phyloP scores from a whole-genome alignment of 2,329 filamentous ascomycete species.

The Fonsecaea multimorphosa region DNA sequence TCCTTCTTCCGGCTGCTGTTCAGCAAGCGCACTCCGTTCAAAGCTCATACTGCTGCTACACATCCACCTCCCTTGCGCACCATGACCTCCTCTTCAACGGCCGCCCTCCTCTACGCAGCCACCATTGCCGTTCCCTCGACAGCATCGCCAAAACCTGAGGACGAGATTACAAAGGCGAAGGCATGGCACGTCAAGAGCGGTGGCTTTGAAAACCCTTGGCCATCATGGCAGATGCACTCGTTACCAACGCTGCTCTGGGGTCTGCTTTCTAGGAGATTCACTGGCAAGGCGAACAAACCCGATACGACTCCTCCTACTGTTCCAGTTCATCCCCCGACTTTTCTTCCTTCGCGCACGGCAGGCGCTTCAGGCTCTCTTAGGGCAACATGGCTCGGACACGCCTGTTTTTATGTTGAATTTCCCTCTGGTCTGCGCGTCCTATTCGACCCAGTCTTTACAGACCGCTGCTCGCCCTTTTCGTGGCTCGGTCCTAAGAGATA shows the following conservation, averaged over 20 bases:
- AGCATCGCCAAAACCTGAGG: slow-evolving; percentile 45
- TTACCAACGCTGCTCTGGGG: slow-evolving; percentile 30
- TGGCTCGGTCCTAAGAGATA: slow-evolving; percentile 75
- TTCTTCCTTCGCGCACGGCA: slow-evolving; percentile 64
- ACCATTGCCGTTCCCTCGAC: slow-evolving; percentile 47
- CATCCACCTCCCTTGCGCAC: slow-evolving; percentile 38
- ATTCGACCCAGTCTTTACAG: slow-evolving; percentile 92
- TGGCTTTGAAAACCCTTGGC: slow-evolving; percentile 53
- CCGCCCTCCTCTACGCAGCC: slow-evolving; percentile 51
- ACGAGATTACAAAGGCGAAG: slow-evolving; percentile 46
- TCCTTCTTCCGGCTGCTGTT: slow-evolving; percentile 34
- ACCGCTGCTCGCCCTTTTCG: slow-evolving; percentile 78
- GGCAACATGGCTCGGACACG: slow-evolving; percentile 94
- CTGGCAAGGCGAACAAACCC: slow-evolving; percentile 60
- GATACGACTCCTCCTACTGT: slow-evolving; percentile 71
- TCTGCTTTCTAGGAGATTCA: slow-evolving; percentile 49
- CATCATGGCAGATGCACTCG: slow-evolving; percentile 42
- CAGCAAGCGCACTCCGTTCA: slow-evolving; percentile 35
- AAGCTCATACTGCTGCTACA: slow-evolving; percentile 30
- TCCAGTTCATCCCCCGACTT: slow-evolving; percentile 69
- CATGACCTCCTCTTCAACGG: slow-evolving; percentile 47
- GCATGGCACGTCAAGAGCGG: slow-evolving; percentile 49
- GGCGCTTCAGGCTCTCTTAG: slow-evolving; percentile 63
- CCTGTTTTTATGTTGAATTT: slow-evolving; percentile 92
- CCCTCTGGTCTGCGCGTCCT: slow-evolving; percentile 83